Evolutionary conservation across 2,329 filamentous ascomycete species (phyloP).

Genomic region (Venturia aucupariae): DNA sequence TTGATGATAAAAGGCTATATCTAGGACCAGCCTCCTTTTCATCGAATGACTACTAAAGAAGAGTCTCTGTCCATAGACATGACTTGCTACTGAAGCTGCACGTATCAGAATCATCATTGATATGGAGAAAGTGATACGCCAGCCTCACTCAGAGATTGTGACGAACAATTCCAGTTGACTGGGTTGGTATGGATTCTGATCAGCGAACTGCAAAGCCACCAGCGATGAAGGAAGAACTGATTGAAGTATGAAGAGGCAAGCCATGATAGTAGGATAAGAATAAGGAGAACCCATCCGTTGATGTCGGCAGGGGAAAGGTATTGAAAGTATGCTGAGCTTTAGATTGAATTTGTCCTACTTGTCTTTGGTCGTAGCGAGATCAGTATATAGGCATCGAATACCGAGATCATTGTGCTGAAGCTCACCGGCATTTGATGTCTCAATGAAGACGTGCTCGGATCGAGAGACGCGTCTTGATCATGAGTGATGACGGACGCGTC

Average conservation of each 20-base stretch:
- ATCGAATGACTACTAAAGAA: not conserved
- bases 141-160: not conserved
- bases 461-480: not conserved
- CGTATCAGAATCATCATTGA: not conserved
- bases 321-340: not conserved
- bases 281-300: not conserved
- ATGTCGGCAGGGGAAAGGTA: not conserved
- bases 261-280: too few relatives aligned
- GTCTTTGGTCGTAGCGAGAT: not conserved
- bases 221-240: not conserved
- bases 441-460: not conserved
- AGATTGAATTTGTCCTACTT: too few relatives aligned
- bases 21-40: not conserved
- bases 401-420: too few relatives aligned
- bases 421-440: too few relatives aligned
- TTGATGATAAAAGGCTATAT: not conserved
- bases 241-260: not conserved
- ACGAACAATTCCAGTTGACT: not conserved
- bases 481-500: not conserved
- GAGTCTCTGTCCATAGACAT: not conserved
- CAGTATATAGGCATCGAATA: not conserved
- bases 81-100: not conserved
- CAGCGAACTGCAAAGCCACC: not conserved
- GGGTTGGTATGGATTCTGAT: not conserved
- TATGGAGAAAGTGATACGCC: not conserved